These are phyloP conservation scores for Ustilago curta DNA, from an alignment of 1,284 basidiomycete species.

Conservation along the genomic window DNA sequence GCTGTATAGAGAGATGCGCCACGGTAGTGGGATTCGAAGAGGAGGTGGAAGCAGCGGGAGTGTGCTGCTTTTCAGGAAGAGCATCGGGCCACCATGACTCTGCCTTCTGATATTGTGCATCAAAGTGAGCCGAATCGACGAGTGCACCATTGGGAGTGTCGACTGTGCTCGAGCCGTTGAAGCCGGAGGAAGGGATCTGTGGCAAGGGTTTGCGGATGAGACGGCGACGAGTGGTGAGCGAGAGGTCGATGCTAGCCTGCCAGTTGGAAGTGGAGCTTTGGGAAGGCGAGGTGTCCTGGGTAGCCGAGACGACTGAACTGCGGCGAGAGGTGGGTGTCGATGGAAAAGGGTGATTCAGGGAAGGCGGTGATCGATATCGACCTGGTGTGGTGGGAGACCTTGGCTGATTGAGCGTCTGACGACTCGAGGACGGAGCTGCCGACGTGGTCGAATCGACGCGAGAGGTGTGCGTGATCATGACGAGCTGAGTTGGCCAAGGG, in stretches of 20 bases:
- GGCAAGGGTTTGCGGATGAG: conserved; percentile 64
- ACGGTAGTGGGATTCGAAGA: background rate
- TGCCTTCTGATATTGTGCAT: conserved; percentile 23
- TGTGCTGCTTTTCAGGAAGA: conserved; percentile 22
- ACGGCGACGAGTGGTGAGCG: conserved; percentile 54
- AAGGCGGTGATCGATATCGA: conserved; percentile 27
- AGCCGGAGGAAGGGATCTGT: conserved; percentile 32
- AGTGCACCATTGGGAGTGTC: conserved; percentile 4
- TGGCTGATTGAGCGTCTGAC: conserved; percentile 12
- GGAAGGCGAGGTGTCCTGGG: conserved; percentile 14
- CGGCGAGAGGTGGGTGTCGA: conserved; percentile 24
- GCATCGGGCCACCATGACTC: conserved; percentile 53
- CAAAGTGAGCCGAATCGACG: conserved; percentile 26
- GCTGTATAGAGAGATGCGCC: background rate
- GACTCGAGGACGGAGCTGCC: conserved; percentile 18
- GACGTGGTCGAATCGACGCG: conserved; percentile 10
- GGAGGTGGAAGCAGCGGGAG: conserved; percentile 2
- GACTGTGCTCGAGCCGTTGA: background rate
- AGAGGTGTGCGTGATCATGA: conserved; percentile 37
- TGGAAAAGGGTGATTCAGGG: conserved; percentile 15
- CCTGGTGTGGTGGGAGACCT: conserved; percentile 27
- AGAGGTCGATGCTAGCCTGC: conserved; percentile 54
- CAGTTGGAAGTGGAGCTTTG: conserved; percentile 43
- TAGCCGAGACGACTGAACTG: conserved; percentile 15
- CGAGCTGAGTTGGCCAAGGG: background rate